Evolutionary conservation across 495 filamentous ascomycete species (phyloP).

Genomic region (Aspergillus ostianus): DNA sequence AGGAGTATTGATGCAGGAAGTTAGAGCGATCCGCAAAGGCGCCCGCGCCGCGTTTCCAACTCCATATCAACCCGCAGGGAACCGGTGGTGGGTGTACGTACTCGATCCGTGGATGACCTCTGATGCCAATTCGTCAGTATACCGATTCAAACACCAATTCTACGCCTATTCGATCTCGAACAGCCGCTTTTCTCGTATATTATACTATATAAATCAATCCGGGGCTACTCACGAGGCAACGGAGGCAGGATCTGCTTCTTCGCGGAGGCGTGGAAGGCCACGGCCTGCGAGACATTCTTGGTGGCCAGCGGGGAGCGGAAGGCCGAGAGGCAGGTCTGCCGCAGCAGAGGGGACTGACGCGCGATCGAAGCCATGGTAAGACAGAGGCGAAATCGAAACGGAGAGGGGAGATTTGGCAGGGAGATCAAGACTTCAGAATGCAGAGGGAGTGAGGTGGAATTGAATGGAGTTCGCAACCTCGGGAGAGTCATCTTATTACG

Average conservation of each 20-base stretch:
- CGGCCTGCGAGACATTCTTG: constrained; percentile 47
- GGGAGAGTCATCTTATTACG: constrained; percentile 45
- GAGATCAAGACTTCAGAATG: not conserved
- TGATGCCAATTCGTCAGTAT: constrained; percentile 42
- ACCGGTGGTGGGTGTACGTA: constrained; percentile 41
- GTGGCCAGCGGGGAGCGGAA: constrained; percentile 37
- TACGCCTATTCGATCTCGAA: not conserved
- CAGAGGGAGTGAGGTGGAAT: constrained; percentile 31
- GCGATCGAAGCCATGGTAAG: constrained; percentile 43
- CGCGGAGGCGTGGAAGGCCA: constrained; percentile 72
- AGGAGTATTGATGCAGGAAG: not conserved
- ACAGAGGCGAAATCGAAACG: constrained; percentile 9
- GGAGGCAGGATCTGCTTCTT: constrained; percentile 66
- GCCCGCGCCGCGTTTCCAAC: too few relatives aligned
- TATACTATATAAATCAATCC: not conserved
- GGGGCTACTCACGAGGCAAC: constrained; percentile 58
- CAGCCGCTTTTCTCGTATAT: not conserved
- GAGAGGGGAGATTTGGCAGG: constrained; percentile 20
- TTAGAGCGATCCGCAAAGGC: too few relatives aligned
- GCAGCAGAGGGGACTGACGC: constrained; percentile 39
- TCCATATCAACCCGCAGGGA: not conserved
- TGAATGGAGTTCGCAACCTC: constrained; percentile 34
- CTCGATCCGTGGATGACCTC: constrained; percentile 76
- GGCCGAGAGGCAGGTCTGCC: constrained; percentile 39
- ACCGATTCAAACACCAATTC: not conserved